phyloP scores from a whole-genome alignment of 2,329 filamentous ascomycete genomes.

The Microcera coccophila region DNA sequence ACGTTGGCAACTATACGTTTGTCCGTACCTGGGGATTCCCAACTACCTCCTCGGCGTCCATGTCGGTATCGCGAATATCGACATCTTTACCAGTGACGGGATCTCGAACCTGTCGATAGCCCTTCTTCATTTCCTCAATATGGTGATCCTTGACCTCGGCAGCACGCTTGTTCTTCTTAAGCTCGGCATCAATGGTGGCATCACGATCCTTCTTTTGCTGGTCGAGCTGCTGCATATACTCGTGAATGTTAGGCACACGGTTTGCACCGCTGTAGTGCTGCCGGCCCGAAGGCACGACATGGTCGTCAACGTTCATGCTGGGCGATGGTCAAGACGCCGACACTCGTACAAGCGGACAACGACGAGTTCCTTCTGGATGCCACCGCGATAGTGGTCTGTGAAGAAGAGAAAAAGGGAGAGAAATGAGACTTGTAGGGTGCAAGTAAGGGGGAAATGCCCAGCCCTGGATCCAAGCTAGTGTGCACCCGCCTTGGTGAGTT shows the following conservation, averaged over 20 bases:
- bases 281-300: constrained; percentile 41
- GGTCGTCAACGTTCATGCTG: constrained; percentile 39
- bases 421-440: neutral
- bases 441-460: neutral
- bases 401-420: constrained; percentile 6
- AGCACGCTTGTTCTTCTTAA: constrained; percentile 35
- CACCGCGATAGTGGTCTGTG: neutral
- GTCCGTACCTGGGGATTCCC: constrained; percentile 63
- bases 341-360: no score
- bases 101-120: constrained; percentile 74
- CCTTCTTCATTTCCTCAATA: constrained; percentile 35
- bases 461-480: no score
- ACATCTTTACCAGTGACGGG: constrained; percentile 84
- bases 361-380: no score
- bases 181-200: constrained; percentile 60
- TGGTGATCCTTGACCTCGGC: constrained; percentile 43
- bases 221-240: constrained; percentile 78
- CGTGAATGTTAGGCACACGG: constrained; percentile 80
- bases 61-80: constrained; percentile 76
- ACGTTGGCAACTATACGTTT: neutral
- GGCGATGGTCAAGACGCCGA: constrained; percentile 6
- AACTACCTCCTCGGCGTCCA: constrained; percentile 63
- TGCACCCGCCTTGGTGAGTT: no score
- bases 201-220: constrained; percentile 74
- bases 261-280: constrained; percentile 81